Conservation (phyloP, 495 filamentous ascomycete genomes). For the Cenococcum geophilum region DNA sequence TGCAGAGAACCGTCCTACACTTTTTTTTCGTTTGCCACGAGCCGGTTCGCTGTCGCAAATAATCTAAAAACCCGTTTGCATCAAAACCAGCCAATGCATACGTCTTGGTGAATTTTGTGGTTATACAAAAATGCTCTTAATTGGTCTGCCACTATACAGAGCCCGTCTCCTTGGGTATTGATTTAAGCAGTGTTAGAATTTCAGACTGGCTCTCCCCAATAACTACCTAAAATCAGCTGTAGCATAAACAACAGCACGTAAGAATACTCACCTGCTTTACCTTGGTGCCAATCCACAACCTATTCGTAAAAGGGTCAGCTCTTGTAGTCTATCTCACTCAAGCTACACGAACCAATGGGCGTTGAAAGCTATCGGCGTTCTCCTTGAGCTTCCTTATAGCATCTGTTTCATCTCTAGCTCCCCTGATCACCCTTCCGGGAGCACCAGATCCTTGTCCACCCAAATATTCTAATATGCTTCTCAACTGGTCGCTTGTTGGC, state of each 20-base stretch:
- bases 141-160: neutral
- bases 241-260: neutral
- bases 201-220: slow-evolving; percentile 73
- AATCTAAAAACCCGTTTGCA: neutral
- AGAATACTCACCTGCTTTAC: slow-evolving; percentile 53
- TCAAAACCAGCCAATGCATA: neutral
- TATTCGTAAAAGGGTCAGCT: slow-evolving; percentile 43
- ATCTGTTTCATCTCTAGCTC: slow-evolving; percentile 63
- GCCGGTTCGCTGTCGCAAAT: neutral
- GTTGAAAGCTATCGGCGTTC: slow-evolving; percentile 53
- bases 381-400: slow-evolving; percentile 65
- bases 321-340: slow-evolving; percentile 29
- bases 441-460: slow-evolving; percentile 42
- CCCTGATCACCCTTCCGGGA: slow-evolving; percentile 58
- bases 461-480: slow-evolving; percentile 84
- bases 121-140: neutral
- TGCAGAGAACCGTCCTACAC: neutral
- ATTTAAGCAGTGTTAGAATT: slow-evolving; percentile 70
- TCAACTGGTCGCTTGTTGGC: slow-evolving; percentile 78
- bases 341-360: slow-evolving; percentile 57
- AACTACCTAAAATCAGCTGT: slow-evolving; percentile 38
- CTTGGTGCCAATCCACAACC: slow-evolving; percentile 87
- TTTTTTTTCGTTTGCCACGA: neutral
- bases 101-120: neutral
- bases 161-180: slow-evolving; percentile 47